phyloP scores from a whole-genome alignment of 2,329 filamentous ascomycete genomes.

The Ampelomyces quisqualis region DNA sequence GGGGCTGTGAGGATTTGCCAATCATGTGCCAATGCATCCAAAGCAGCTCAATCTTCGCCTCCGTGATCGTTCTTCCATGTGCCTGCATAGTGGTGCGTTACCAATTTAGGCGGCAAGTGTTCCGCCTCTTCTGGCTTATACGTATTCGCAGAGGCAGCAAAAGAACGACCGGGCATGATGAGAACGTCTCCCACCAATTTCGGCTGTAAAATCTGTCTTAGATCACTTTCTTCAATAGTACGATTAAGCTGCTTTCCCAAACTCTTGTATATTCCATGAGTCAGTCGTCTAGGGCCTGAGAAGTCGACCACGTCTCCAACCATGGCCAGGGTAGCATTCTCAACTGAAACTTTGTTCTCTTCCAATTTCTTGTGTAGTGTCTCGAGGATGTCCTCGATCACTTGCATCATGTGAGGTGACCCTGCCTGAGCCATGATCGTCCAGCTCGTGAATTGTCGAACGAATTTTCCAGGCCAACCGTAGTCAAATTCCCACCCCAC shows the following conservation, averaged over 20 bases:
- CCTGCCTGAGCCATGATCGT: slow-evolving; percentile 32
- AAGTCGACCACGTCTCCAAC: slow-evolving; percentile 35
- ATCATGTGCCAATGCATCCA: too few relatives aligned
- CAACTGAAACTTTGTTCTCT: slow-evolving; percentile 15
- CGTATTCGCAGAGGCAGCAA: slow-evolving; percentile 16
- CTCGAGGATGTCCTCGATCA: slow-evolving; percentile 33
- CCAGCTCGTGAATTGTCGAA: slow-evolving; percentile 35
- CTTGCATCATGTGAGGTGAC: slow-evolving; percentile 24
- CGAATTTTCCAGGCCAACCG: slow-evolving; percentile 18
- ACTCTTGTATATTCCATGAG: slow-evolving; percentile 27
- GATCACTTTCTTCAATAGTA: slow-evolving; percentile 15
- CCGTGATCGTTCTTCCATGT: slow-evolving; percentile 24
- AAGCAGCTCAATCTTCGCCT: slow-evolving; percentile 7
- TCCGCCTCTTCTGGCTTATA: slow-evolving; percentile 11
- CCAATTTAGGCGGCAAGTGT: slow-evolving; percentile 9
- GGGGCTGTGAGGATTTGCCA: too few relatives aligned
- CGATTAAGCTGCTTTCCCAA: slow-evolving; percentile 17
- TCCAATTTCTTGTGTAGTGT: slow-evolving; percentile 12
- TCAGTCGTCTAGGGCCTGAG: slow-evolving; percentile 31
- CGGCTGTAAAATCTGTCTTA: slow-evolving; percentile 26
- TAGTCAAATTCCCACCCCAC: slow-evolving; percentile 46
- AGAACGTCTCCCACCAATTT: slow-evolving; percentile 33
- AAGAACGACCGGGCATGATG: slow-evolving; percentile 20
- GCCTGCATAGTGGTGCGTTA: slow-evolving; percentile 23
- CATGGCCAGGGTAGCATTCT: slow-evolving; percentile 20